Evolutionary conservation across 352 stramenopile genomes (phyloP).

Genomic region (Peronospora farinosa): DNA sequence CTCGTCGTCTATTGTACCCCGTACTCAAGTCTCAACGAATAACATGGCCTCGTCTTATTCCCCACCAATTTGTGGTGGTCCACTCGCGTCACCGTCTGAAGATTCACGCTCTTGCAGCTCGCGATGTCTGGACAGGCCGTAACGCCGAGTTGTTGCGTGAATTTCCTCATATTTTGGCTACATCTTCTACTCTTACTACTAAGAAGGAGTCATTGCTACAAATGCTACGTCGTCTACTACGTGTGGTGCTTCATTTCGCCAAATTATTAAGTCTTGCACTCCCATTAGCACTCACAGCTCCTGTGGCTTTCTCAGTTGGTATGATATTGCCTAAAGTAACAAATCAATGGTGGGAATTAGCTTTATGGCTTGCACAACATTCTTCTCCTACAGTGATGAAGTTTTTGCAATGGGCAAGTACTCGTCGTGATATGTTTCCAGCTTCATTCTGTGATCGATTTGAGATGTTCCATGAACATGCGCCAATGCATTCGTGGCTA

Average conservation of each 20-base stretch:
- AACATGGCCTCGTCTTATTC: constrained; percentile 17
- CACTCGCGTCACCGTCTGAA: constrained; percentile 7
- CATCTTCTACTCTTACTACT: constrained; percentile 2
- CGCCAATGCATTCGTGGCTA: constrained; percentile 79
- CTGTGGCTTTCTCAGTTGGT: constrained; percentile 27
- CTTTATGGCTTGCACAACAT: constrained; percentile 50
- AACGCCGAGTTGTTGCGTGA: constrained; percentile 18
- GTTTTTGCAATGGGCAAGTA: constrained; percentile 93
- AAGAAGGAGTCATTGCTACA: constrained; percentile 24
- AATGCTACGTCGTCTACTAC: constrained; percentile 40
- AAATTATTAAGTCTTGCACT: constrained; percentile 52
- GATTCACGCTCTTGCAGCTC: constrained; percentile 7
- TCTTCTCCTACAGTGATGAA: constrained; percentile 92
- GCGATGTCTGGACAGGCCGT: constrained; percentile 17
- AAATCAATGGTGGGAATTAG: constrained; percentile 58
- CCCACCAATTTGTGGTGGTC: constrained; percentile 20
- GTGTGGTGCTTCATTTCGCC: constrained; percentile 44
- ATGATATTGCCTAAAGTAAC: constrained; percentile 25
- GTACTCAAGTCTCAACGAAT: constrained; percentile 6
- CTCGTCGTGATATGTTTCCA: constrained; percentile 91
- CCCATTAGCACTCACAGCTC: constrained; percentile 42
- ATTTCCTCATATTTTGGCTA: constrained; percentile 28
- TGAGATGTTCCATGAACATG: constrained; percentile 84
- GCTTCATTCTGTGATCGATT: constrained; percentile 88
- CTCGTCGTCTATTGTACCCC: not conserved